Percentiles rank a stretch among this genome's conserved stretches.
Conservation (phyloP, 257 asterid species). For the Ligustrum vulgare region DNA sequence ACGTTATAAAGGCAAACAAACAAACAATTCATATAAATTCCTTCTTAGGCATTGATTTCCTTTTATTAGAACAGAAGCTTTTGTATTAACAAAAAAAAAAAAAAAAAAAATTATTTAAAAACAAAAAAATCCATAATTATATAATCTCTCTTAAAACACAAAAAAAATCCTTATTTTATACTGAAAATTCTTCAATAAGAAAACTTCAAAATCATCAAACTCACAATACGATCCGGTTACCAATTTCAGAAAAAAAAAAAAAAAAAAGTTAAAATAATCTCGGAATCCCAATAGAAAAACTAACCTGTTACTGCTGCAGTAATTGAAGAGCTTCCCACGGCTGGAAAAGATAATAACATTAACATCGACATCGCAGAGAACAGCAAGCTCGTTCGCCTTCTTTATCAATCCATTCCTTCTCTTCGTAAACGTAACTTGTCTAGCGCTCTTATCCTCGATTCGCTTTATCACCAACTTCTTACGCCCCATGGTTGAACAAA, state of each 20-base stretch:
- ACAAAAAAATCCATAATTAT: neutral
- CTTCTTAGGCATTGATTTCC: neutral
- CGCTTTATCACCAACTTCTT: slow-evolving; percentile 24
- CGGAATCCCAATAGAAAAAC: neutral
- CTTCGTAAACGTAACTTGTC: slow-evolving; percentile 30
- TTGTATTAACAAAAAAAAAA: neutral
- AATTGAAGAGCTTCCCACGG: slow-evolving; percentile 23
- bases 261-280: too few relatives aligned
- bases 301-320: slow-evolving; percentile 17
- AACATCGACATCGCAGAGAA: slow-evolving; percentile 29
- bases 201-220: neutral
- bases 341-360: slow-evolving; percentile 25
- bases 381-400: slow-evolving; percentile 30
- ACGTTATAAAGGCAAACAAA: slow-evolving; percentile 11
- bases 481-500: slow-evolving; percentile 20
- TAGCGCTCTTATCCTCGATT: slow-evolving; percentile 22
- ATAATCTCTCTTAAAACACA: neutral
- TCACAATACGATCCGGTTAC: neutral
- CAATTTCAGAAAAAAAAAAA: neutral
- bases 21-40: neutral
- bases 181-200: neutral
- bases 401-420: slow-evolving; percentile 29
- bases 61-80: neutral
- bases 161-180: neutral
- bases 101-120: too few relatives aligned